Base-by-base conservation (phyloP, 2,329 filamentous ascomycete species). In the Drechslerella dactyloides region DNA sequence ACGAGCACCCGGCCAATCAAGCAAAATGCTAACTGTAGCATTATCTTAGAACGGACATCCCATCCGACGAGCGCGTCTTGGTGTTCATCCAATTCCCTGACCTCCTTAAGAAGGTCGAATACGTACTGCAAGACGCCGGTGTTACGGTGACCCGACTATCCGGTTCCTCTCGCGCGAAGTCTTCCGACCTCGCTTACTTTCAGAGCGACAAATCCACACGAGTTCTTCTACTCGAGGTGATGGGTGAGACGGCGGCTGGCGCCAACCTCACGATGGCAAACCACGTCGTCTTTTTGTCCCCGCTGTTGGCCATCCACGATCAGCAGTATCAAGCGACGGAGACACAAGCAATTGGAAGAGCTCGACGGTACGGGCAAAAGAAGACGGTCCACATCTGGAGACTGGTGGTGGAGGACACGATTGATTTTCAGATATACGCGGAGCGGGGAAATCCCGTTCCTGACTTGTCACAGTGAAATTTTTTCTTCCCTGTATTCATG, bases 221-320 rank as follows among this genome's bases (percentile, higher is more conserved):
- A 57, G 84, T 86, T 0, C 79, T 89, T 2, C 79, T 89, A 15
- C 79, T 90, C 30, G 84, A 85, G 64, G 79, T 86, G 1, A 82
- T 82, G 0, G 82, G 82, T 73, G 84, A 84, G 35, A 84, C 84
- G 59, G 85, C 87, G 1, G 83, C 87, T 33, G 87, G 87, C 57
- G 78, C 84, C 8, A 89, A 90, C 73, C 78, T 90, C 1, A 84
- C 86, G 52, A 83, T 82, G 42, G 86, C 86, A 0, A 89, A 88
- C 72, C 86, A 89, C 65, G 80, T 89, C 37, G 82, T 90, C 33
- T 89, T 90, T 77, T 77, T 88, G 1, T 82, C 83, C 0, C 86
- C 87, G 0, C 78, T 87, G 7, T 78, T 85, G 0, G 79, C 82
- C 0, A 76, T 80, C 37, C 82, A 81, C 0, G 82, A 85, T 52